Base-by-base conservation (phyloP, 192 early-diverging fungal genomes). In the Allomyces arbusculus region DNA sequence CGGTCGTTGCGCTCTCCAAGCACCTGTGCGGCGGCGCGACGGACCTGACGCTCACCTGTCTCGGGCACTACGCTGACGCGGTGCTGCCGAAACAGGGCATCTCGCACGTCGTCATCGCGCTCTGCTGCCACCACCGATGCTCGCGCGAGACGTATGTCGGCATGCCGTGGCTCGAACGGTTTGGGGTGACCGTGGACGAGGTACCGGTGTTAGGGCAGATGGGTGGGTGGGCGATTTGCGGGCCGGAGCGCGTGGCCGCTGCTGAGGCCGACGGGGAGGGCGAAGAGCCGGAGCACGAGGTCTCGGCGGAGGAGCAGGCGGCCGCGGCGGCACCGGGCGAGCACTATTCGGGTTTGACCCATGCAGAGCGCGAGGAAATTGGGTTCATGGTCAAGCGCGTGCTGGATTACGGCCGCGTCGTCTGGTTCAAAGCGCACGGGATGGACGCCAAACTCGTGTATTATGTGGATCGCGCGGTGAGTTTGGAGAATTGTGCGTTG, bases 21-120 rank as follows among this genome's bases (percentile, higher is more conserved):
- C 92, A 95, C 72, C 78, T 95, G 62, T 95, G 92, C 75, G 92
- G 92, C 26, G 79, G 81, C 14, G 92, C 91, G 8, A 92, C 92
- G 0, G 92, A 95, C 72, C 74, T 93, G 28, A 87, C 90, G 0
- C 73, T 95, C 24, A 83, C 81, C 64, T 89, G 89, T 40, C 66
- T 91, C 11, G 74, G 78, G 33, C 75, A 82, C 63, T 82, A 80
- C 66, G 24, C 19, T 61, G 25, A 61, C 72, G 69, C 24, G 67
- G 66, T 19, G 24, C 68, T 1, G 24, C 22, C 20, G 61, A 67
- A 12, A 69, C 74, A 6, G 77, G 80, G 22, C 69, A 78, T 10
- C 74, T 90, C 9, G 75, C 74, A 10, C 87, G 87, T 93, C 23
- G 73, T 89, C 23, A 90, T 95, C 66, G 91, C 92, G 16, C 78